Evolutionary conservation across 2,329 filamentous ascomycete genomes (phyloP), one percentile per base, ranked within the genome.

Genomic region (Aureobasidium sp.): DNA sequence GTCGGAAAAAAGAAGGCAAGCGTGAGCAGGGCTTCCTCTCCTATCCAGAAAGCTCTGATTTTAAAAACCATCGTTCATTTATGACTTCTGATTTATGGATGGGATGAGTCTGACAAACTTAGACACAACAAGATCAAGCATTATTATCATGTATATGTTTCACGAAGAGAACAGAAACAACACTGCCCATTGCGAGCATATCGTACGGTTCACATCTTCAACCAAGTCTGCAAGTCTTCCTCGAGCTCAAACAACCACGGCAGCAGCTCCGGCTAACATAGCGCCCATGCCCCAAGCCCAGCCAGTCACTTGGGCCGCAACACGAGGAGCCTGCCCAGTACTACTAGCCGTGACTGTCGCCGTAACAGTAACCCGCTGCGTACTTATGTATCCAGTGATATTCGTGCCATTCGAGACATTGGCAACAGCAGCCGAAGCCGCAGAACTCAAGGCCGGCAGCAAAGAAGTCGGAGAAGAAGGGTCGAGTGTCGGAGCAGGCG

Each of bases 211-310:
- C 7, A 25, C 20, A 12, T 47, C 5, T 27, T n/a, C 22, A 12
- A 27, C n/a, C n/a, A 20, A 2, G 2, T 8, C 5, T 44, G 12
- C 3, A 44, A 14, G 1, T 6, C 11, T 14, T 25, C 12, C 12
- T 44, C 42, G 14, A 20, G 11, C 20, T 51, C 45, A 60, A 12
- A 60, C 56, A 17, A 51, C 45, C 11, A 39, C 45, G 12, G 37
- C 57, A 51, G 45, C 57, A 49, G 57, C 57, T 31, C 45, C 57
- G 15, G 36, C 57, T 7, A 51, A 22, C 17, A 60, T 11, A 22
- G 45, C 57, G 22, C 57, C 57, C 8, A 60, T 12, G 6, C 57
- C 55, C 57, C 44, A 60, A 31, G 45, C 45, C 57, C 57, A 60
- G 17, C 44, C 57, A 8, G 44, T 42, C 31, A 60, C 36, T 36